phyloP scores from a whole-genome alignment of 176 grass and related monocot species.

The Carex scoparia region DNA sequence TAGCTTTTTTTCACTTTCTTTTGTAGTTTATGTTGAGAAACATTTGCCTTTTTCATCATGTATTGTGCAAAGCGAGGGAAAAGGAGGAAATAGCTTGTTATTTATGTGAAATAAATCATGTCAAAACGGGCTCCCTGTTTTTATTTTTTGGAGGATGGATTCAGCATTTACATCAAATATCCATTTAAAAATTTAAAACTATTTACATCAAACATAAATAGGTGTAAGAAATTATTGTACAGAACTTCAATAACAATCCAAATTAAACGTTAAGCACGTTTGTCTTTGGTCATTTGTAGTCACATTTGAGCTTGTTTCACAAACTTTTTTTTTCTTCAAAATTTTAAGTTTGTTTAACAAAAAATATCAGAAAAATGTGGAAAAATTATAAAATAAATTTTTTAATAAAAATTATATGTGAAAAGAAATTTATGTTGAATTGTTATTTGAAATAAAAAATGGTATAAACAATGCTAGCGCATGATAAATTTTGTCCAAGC shows the following conservation, averaged over 20 bases:
- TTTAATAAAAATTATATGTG: too few species aligned
- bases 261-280: background rate
- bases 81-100: background rate
- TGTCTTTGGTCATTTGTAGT: too few species aligned
- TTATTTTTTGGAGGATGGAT: background rate
- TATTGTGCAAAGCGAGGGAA: background rate
- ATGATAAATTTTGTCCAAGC: too few species aligned
- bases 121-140: background rate
- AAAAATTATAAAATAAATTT: too few species aligned
- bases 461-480: too few species aligned
- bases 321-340: too few species aligned
- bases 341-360: too few species aligned
- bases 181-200: background rate
- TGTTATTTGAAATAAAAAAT: too few species aligned
- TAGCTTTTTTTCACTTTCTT: slow-evolving; percentile 24
- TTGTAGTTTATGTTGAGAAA: background rate
- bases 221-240: background rate
- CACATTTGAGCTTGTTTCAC: too few species aligned
- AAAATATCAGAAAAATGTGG: too few species aligned
- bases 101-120: background rate
- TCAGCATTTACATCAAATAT: background rate
- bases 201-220: too few species aligned
- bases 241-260: background rate
- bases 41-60: background rate
- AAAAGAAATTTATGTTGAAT: too few species aligned